These are phyloP conservation scores for Curvularia hawaiiensis DNA, from an alignment of 2,329 filamentous ascomycete species.

Conservation along the genomic window DNA sequence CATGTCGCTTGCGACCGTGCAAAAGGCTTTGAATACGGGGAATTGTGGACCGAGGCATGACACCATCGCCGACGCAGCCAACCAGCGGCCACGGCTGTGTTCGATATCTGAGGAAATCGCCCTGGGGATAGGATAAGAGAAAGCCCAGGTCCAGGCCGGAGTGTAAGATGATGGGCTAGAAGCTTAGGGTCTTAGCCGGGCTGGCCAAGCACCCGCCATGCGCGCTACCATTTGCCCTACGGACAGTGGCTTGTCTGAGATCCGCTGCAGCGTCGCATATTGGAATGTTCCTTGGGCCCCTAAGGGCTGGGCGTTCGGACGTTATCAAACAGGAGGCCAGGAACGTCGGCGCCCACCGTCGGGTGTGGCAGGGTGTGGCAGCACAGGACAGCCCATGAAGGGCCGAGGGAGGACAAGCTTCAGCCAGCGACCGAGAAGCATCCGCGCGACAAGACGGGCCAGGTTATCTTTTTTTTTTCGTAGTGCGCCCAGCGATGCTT, in stretches of 20 bases:
- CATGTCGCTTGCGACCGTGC: background rate
- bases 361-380: background rate
- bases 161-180: constrained; percentile 13
- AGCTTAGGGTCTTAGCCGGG: constrained; percentile 11
- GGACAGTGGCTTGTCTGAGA: background rate
- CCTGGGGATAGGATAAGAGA: background rate
- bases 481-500: background rate
- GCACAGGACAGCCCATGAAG: background rate
- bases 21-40: constrained; percentile 3
- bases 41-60: constrained; percentile 8
- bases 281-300: constrained; percentile 4
- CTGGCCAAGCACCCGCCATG: constrained; percentile 1
- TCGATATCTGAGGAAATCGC: background rate
- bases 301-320: constrained; percentile 8
- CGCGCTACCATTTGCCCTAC: constrained; percentile 5
- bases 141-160: constrained; percentile 3
- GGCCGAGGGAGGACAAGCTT: constrained; percentile 5
- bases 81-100: background rate
- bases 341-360: background rate
- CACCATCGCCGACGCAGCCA: background rate
- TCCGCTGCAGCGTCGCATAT: constrained; percentile 1
- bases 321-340: background rate
- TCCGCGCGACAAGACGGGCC: background rate
- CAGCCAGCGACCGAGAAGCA: constrained; percentile 1
- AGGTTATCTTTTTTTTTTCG: background rate